A percentile compares a stretch with the other conserved stretches of the same genome.
Evolutionary conservation across 176 grass and related monocot species (phyloP).

Genomic region (Eleusine coracana): DNA sequence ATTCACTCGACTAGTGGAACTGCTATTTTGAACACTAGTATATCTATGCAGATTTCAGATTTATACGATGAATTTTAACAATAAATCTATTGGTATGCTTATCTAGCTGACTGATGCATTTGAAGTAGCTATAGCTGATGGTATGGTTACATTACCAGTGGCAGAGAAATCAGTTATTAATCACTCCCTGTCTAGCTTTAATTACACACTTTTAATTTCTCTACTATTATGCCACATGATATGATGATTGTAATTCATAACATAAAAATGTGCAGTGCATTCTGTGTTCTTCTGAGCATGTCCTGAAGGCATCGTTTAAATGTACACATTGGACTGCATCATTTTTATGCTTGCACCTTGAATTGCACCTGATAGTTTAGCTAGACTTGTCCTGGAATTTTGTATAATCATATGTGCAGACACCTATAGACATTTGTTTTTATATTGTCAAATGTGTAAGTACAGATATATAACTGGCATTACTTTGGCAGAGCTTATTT

Average conservation of each 20-base stretch:
- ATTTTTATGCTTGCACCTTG: slow-evolving; percentile 27
- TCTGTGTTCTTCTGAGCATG: neutral
- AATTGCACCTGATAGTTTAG: slow-evolving; percentile 10
- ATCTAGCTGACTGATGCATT: neutral
- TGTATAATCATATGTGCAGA: neutral
- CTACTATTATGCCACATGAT: neutral
- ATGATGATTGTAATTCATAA: slow-evolving; percentile 24
- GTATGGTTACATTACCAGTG: neutral
- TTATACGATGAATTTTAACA: slow-evolving; percentile 20
- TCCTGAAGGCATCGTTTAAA: slow-evolving; percentile 12
- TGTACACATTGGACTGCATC: slow-evolving; percentile 20
- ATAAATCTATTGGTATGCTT: slow-evolving; percentile 18
- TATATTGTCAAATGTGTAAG: neutral
- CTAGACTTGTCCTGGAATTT: neutral
- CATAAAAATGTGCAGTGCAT: neutral
- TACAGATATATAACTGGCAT: neutral
- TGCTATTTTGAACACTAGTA: neutral
- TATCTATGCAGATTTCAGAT: slow-evolving; percentile 24
- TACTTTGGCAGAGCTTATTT: slow-evolving; percentile 10
- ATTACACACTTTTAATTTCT: neutral
- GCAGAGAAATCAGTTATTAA: neutral
- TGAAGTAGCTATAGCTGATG: neutral
- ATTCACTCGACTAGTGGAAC: slow-evolving; percentile 14
- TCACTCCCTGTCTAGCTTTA: neutral
- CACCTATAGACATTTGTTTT: neutral